Base-by-base conservation (phyloP, 2,329 filamentous ascomycete species). In the Ramichloridium luteum region DNA sequence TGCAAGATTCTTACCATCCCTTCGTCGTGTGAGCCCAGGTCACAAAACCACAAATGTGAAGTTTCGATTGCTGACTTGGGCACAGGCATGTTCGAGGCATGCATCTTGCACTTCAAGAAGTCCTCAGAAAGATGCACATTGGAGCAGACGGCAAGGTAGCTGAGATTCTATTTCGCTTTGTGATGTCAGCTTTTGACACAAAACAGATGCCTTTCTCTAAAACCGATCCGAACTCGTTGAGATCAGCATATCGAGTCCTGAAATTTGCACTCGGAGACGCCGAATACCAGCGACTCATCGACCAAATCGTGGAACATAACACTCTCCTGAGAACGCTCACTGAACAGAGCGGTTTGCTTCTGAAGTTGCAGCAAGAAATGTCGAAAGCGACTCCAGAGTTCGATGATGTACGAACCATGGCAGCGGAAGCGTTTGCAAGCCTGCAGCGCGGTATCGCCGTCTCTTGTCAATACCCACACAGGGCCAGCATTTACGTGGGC, bases 171-270 rank as follows among this genome's bases (percentile, higher is more conserved):
- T n/a, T n/a, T n/a, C n/a, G n/a, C n/a, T n/a, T n/a, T n/a, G n/a
- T n/a, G n/a, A n/a, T n/a, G n/a, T n/a, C n/a, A n/a, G n/a, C n/a
- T n/a, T n/a, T n/a, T n/a, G n/a, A n/a, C n/a, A n/a, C n/a, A n/a
- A n/a, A n/a, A n/a, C n/a, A n/a, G n/a, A n/a, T n/a, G n/a, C n/a
- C n/a, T n/a, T n/a, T n/a, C n/a, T n/a, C n/a, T n/a, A n/a, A n/a
- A n/a, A n/a, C n/a, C n/a, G n/a, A n/a, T n/a, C n/a, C n/a, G n/a
- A n/a, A n/a, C n/a, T n/a, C n/a, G n/a, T n/a, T n/a, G n/a, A n/a
- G n/a, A n/a, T n/a, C n/a, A 30, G 44, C 49, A 13, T 51, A 51
- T 33, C 49, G 50, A 16, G 34, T 49, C 6, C 37, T 54, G 1
- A 43, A 38, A 6, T 53, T 55, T 29, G 51, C 47, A 18, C 34